These are phyloP conservation scores for Breynia disticha DNA, from an alignment of 441 rosid genomes.

Conservation along the genomic window DNA sequence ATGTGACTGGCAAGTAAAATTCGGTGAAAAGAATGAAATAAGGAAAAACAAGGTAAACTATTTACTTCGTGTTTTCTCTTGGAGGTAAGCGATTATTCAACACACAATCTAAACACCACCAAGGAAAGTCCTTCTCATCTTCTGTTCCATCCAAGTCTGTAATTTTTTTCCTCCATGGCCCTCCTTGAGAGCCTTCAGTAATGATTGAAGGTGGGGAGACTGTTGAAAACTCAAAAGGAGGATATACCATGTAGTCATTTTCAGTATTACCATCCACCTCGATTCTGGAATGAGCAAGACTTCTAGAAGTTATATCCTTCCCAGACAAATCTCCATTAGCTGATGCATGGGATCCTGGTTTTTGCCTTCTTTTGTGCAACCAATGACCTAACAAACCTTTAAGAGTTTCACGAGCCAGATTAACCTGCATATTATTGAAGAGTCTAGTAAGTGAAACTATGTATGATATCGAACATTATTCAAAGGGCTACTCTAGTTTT, in stretches of 20 bases:
- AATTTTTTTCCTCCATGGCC: conserved; percentile 94
- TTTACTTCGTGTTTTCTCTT: conserved; percentile 89
- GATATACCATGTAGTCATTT: conserved; percentile 75
- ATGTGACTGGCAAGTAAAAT: conserved; percentile 1
- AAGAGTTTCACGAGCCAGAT: conserved; percentile 91
- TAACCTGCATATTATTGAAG: conserved; percentile 41
- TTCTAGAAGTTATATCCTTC: conserved; percentile 51
- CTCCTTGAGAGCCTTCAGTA: conserved; percentile 97
- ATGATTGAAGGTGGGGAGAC: conserved; percentile 76
- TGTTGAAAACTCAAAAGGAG: conserved; percentile 79
- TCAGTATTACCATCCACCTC: conserved; percentile 67
- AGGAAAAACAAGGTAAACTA: conserved; percentile 9
- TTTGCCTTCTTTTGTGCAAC: conserved; percentile 72
- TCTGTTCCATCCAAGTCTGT: conserved; percentile 91
- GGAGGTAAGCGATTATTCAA: conserved; percentile 92
- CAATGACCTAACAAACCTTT: conserved; percentile 93
- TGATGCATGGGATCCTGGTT: conserved; percentile 50
- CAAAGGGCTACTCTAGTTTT: not conserved
- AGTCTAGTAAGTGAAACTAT: too few species aligned
- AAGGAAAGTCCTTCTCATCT: conserved; percentile 93
- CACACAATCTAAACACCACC: conserved; percentile 93
- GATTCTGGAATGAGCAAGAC: conserved; percentile 45
- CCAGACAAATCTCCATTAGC: conserved; percentile 65
- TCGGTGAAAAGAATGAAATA: conserved; percentile 3
- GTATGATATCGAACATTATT: not conserved